Evolutionary conservation across 768 basidiomycete species (phyloP).

Genomic region (Amyloporia xantha): DNA sequence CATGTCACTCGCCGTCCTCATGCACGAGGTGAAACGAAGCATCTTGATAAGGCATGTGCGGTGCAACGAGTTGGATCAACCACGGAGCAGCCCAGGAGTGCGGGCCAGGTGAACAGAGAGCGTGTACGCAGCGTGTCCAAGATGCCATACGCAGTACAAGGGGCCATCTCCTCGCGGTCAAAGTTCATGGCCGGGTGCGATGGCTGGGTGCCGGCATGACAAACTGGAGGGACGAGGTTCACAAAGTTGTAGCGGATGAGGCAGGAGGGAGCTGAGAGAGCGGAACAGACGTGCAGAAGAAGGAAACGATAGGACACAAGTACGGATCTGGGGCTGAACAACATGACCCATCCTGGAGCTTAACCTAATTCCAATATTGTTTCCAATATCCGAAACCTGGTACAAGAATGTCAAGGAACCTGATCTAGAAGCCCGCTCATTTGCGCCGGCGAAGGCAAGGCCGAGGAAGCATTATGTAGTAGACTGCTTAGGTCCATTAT

Average conservation of each 20-base stretch:
- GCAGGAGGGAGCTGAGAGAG: constrained; percentile 22
- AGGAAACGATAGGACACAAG: constrained; percentile 23
- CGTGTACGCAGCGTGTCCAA: constrained; percentile 62
- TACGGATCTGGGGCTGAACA: constrained; percentile 13
- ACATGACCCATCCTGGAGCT: constrained; percentile 17
- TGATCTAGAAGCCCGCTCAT: neutral
- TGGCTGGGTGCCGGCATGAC: constrained; percentile 20
- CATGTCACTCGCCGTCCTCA: constrained; percentile 7
- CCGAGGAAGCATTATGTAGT: constrained; percentile 1
- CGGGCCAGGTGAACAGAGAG: constrained; percentile 49
- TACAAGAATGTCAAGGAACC: constrained; percentile 7
- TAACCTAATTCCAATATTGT: constrained; percentile 18
- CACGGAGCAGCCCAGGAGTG: constrained; percentile 47
- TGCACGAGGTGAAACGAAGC: constrained; percentile 22
- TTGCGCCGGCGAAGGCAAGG: neutral
- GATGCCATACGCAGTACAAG: constrained; percentile 51
- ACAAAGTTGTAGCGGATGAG: constrained; percentile 15
- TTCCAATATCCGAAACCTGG: constrained; percentile 15
- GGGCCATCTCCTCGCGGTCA: constrained; percentile 22
- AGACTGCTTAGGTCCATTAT: neutral
- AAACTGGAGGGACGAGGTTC: constrained; percentile 14
- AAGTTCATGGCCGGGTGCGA: constrained; percentile 18
- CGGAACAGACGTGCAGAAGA: constrained; percentile 20
- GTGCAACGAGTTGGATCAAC: constrained; percentile 43
- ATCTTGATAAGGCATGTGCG: constrained; percentile 50